A percentile compares a stretch with the other conserved stretches of the same genome.
These are phyloP conservation scores for Blastobotrys mokoenaii DNA, from an alignment of 805 yeast genomes.

Conservation along the genomic window DNA sequence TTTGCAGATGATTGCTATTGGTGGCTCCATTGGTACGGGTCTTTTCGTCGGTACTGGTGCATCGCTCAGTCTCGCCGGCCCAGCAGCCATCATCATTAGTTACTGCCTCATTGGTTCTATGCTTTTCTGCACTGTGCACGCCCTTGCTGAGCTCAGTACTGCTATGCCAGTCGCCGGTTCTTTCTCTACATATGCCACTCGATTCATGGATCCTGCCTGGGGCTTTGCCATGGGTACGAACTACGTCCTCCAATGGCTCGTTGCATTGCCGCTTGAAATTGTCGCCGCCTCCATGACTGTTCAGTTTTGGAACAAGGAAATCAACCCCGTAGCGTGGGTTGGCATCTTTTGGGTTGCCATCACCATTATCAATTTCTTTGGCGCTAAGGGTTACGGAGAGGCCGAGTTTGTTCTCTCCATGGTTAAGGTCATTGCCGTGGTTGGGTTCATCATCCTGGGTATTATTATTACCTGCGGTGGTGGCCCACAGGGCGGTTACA, in stretches of 20 bases:
- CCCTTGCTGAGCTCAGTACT: slow-evolving; percentile 65
- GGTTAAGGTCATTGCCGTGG: slow-evolving; percentile 51
- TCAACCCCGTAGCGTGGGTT: slow-evolving; percentile 59
- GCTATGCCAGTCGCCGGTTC: slow-evolving; percentile 58
- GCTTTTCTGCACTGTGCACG: slow-evolving; percentile 53
- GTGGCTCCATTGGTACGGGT: slow-evolving; percentile 73
- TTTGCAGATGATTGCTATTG: slow-evolving; percentile 65
- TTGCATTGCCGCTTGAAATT: slow-evolving; percentile 57
- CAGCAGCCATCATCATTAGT: slow-evolving; percentile 50
- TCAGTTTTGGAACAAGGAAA: slow-evolving; percentile 48
- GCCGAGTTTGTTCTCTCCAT: slow-evolving; percentile 57
- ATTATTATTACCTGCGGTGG: slow-evolving; percentile 45
- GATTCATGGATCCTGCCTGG: slow-evolving; percentile 57
- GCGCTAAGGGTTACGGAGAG: slow-evolving; percentile 56
- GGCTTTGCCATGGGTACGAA: slow-evolving; percentile 67
- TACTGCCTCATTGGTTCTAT: slow-evolving; percentile 53
- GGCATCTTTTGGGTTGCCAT: slow-evolving; percentile 48
- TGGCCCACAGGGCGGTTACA: slow-evolving; percentile 43
- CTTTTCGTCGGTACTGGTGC: slow-evolving; percentile 61
- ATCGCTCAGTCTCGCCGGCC: slow-evolving; percentile 49
- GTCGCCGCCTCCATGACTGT: slow-evolving; percentile 54
- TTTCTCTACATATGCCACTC: slow-evolving; percentile 49
- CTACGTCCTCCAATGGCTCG: slow-evolving; percentile 57
- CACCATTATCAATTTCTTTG: slow-evolving; percentile 41
- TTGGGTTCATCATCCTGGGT: slow-evolving; percentile 56